Conservation (phyloP, 2,329 filamentous ascomycete genomes). For the Epichloe gansuensis region DNA sequence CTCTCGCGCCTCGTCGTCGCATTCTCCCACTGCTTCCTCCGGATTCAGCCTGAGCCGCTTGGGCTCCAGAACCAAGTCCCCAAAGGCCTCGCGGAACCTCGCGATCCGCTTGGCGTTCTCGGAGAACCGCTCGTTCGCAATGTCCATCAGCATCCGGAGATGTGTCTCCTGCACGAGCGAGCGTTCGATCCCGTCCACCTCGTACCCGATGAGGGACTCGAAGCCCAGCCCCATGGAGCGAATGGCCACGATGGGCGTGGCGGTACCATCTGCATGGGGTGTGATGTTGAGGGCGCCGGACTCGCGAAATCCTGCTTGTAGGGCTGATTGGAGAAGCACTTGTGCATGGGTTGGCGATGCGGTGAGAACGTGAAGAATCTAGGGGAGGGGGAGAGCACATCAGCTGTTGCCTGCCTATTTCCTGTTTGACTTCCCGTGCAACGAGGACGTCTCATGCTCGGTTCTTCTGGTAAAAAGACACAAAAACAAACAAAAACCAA, state of each 20-base stretch:
- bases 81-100: constrained; percentile 46
- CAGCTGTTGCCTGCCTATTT: constrained; percentile 56
- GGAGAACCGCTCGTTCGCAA: constrained; percentile 64
- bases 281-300: constrained; percentile 66
- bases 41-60: constrained; percentile 15
- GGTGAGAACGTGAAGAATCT: constrained; percentile 84
- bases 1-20: constrained; percentile 37
- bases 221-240: constrained; percentile 72
- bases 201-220: constrained; percentile 64
- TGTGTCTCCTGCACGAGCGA: constrained; percentile 54
- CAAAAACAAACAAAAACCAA: constrained; percentile 31
- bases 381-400: neutral
- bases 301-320: constrained; percentile 79
- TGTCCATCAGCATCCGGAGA: constrained; percentile 50
- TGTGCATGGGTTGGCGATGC: constrained; percentile 67
- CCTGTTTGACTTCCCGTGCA: constrained; percentile 40
- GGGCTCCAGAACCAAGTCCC: constrained; percentile 16
- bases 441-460: too few relatives aligned
- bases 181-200: constrained; percentile 25
- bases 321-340: constrained; percentile 59
- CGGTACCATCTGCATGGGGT: constrained; percentile 20
- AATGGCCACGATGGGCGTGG: constrained; percentile 67
- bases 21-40: constrained; percentile 42
- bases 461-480: neutral
- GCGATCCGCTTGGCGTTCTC: constrained; percentile 57